Evolutionary conservation across 768 basidiomycete genomes (phyloP).

Genomic region (Podaxis carcinomalis): DNA sequence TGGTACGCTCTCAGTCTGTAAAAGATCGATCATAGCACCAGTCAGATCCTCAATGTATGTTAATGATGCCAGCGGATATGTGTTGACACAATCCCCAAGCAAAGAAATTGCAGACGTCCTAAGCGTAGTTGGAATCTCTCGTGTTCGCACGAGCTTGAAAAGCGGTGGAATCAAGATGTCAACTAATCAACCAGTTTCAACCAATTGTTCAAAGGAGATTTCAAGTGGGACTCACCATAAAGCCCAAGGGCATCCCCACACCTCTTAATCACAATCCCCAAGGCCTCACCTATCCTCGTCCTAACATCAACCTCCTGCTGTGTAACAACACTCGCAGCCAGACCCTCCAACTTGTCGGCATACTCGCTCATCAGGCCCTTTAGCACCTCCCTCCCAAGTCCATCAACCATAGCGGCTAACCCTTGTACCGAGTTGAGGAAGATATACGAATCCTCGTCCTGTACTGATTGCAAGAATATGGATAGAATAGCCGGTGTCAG

Average conservation of each 20-base stretch:
- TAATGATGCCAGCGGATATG: constrained; percentile 56
- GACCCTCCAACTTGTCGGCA: constrained; percentile 44
- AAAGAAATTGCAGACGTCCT: constrained; percentile 59
- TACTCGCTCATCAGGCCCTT: constrained; percentile 66
- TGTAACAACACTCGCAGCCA: constrained; percentile 40
- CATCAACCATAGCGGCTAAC: constrained; percentile 79
- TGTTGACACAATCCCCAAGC: constrained; percentile 68
- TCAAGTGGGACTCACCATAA: constrained; percentile 50
- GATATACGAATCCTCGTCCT: constrained; percentile 94
- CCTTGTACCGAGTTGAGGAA: constrained; percentile 93
- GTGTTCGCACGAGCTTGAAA: constrained; percentile 54
- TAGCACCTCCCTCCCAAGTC: constrained; percentile 70
- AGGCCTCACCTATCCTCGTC: constrained; percentile 80
- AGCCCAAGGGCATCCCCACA: constrained; percentile 64
- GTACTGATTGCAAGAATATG: constrained; percentile 79
- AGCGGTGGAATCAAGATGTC: constrained; percentile 71
- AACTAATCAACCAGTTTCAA: constrained; percentile 34
- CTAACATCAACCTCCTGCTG: constrained; percentile 69
- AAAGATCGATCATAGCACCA: constrained; percentile 69
- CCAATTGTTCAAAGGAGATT: not conserved
- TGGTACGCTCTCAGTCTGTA: constrained; percentile 57
- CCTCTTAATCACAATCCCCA: constrained; percentile 70
- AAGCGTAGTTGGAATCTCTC: constrained; percentile 65
- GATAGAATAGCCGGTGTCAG: constrained; percentile 81
- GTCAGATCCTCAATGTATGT: constrained; percentile 60